Evolutionary conservation across 805 yeast genomes (phyloP), one percentile per base, ranked within the genome.

Genomic region (Jamesozyma piceae): DNA sequence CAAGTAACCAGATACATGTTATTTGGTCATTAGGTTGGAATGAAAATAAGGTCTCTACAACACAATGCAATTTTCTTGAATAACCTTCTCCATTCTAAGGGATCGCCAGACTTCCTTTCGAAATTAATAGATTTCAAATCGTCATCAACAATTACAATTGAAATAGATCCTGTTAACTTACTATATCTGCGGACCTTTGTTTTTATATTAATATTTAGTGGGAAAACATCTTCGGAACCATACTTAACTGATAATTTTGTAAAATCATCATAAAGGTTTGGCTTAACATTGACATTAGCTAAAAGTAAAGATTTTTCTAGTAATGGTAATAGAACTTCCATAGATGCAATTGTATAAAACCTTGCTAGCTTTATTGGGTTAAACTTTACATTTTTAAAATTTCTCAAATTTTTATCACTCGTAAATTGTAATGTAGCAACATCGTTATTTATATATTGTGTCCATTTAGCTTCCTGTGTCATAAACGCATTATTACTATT

Each of bases 41-140:
- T 60, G 42, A 68, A 72, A 11, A 77, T 77, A 3, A 74, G 69
- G 32, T 75, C 79, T 53, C 80, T 71, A 49, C 82, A 77, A n/a
- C 72, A 54, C 10, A 74, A 57, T 1, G 80, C 73, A 26, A 78
- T 67, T 37, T 69, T 68, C 52, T 78, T 77, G 62, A 82, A 81
- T 17, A 81, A 62, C 14, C 78, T 62, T 58, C 88, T 68, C 88
- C 88, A 81, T 56, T 81, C 88, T 33, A 81, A 55, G 0, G 88
- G 87, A 60, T 81, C 87, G 0, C 83, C 85, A 29, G 70, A 69
- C 3, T 71, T 64, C 49, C 75, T 76, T 30, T 71, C 58, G 50
- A 81, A 79, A 41, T 72, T 75, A 0, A 81, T 67, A 40, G 71
- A 73, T 44, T 73, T 69, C 41, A 72, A 63, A 10, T 58, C 55